A percentile compares a stretch with the other conserved stretches of the same genome.
Evolutionary conservation across 805 yeast genomes (phyloP).

Genomic region (Yamadazyma takamatsuzukensis): DNA sequence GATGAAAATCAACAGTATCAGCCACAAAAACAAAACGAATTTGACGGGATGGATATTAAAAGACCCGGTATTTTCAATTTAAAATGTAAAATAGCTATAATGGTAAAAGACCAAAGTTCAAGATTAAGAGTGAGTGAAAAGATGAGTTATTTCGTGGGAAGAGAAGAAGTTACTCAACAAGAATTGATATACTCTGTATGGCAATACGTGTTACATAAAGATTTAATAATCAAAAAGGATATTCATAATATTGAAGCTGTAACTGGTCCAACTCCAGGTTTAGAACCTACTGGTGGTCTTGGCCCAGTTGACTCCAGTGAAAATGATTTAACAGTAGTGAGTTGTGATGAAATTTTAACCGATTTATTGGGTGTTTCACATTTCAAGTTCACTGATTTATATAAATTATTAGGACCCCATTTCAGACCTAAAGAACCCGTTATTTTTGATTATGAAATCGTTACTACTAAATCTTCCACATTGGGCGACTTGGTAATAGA

Average conservation of each 20-base stretch:
- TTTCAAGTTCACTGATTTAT: conserved; percentile 66
- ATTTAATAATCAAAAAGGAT: conserved; percentile 39
- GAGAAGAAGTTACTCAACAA: conserved; percentile 77
- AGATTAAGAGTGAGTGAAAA: conserved; percentile 60
- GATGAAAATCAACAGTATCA: conserved; percentile 39
- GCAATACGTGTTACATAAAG: conserved; percentile 73
- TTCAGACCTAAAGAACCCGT: conserved; percentile 85
- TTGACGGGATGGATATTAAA: conserved; percentile 87
- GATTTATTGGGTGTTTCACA: conserved; percentile 47
- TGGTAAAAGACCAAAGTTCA: conserved; percentile 70
- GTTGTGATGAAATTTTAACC: conserved; percentile 43
- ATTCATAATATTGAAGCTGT: conserved; percentile 37
- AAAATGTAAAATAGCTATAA: conserved; percentile 66
- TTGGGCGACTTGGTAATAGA: conserved; percentile 80
- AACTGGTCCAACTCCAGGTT: conserved; percentile 19
- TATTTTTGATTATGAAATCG: conserved; percentile 66
- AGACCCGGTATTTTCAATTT: conserved; percentile 63
- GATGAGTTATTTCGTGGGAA: conserved; percentile 69
- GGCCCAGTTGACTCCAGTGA: conserved; percentile 20
- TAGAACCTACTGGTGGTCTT: conserved; percentile 15
- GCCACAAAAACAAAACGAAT: conserved; percentile 24
- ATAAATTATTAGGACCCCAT: conserved; percentile 61
- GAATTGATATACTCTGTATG: conserved; percentile 76
- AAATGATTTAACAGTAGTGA: conserved; percentile 31
- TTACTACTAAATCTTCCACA: conserved; percentile 73